Base-by-base conservation (phyloP, 23 red algal species). In the Gracilaria domingensis region DNA sequence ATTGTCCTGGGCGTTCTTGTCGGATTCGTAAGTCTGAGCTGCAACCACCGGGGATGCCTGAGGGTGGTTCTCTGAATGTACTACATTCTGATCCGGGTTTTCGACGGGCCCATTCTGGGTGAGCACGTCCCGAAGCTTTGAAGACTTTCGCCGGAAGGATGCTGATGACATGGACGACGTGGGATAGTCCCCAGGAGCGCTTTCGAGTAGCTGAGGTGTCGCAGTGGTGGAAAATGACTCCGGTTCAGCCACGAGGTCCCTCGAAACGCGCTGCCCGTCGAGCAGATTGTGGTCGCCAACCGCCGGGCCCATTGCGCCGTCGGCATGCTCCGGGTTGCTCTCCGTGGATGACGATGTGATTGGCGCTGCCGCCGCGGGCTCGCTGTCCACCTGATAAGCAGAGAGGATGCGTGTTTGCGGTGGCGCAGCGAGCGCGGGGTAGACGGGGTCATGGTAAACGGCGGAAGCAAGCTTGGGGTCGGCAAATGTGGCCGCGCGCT, bases 141-240 rank as follows among this genome's bases (percentile, higher is more conserved):
- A 45, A 32, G 40, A 77, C 23, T 77, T 77, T 34, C 21, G 5
- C 2, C 72, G 72, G 21, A 77, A 30, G 38, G 72, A 77, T 1
- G 72, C 45, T 0, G 72, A 77, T 8, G 72, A 77, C 72, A 77
- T 77, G 23, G 72, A 49, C 0, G 39, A 49, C 0, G 42, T 49
- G 23, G 72, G 34, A 50, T 77, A 48, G 12, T 77, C 72, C 1
- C 8, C 23, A 6, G 72, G 40, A 8, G 72, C 42, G 42, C 4
- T 34, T 0, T 77, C 39, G 23, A 51, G 72, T 17, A 23, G 40
- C 4, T 25, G 42, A 77, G 40, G 1, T 0, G 72, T 50, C 4
- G 50, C 24, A 30, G 20, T 30, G 23, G 72, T 50, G 14, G 72
- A 48, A 28, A 77, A 50, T 5, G 39, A 77, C 12, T 25, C 18